These are phyloP conservation scores for Xylaria sp. DNA, from an alignment of 2,329 filamentous ascomycete species.

Conservation along the genomic window DNA sequence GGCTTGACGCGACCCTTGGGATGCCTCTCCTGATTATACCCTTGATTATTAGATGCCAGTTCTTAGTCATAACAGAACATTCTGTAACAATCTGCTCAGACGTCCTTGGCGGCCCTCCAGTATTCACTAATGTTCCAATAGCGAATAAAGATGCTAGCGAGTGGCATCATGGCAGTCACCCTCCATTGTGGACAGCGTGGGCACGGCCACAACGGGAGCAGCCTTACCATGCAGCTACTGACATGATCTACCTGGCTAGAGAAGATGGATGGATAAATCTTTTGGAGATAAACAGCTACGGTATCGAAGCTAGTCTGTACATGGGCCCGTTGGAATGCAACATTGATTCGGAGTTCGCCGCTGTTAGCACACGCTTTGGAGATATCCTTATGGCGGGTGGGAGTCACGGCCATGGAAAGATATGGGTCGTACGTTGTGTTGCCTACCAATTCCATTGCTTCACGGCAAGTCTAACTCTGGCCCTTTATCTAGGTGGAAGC, in stretches of 20 bases:
- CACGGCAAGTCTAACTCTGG: neutral
- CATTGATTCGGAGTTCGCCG: constrained; percentile 82
- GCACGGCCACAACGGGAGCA: constrained; percentile 74
- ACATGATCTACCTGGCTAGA: constrained; percentile 83
- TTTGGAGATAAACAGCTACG: constrained; percentile 67
- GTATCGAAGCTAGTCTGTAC: constrained; percentile 60
- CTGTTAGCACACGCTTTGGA: constrained; percentile 68
- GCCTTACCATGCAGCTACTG: constrained; percentile 66
- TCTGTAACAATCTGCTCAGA: constrained; percentile 63
- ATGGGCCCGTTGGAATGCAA: constrained; percentile 73
- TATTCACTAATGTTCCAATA: constrained; percentile 53
- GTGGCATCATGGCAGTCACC: constrained; percentile 53
- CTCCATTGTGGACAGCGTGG: constrained; percentile 83
- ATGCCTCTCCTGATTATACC: constrained; percentile 76
- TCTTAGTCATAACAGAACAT: constrained; percentile 68
- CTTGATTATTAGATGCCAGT: constrained; percentile 71
- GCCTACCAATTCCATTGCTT: neutral
- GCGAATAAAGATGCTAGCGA: constrained; percentile 48
- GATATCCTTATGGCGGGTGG: constrained; percentile 85
- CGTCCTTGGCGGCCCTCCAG: constrained; percentile 57
- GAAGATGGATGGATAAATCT: constrained; percentile 85
- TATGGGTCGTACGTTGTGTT: constrained; percentile 67
- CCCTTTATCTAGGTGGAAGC: constrained; percentile 53
- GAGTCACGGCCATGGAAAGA: constrained; percentile 75
- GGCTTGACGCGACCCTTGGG: constrained; percentile 56